These are phyloP conservation scores for Fraxinus ornus DNA, from an alignment of 305 asterid species.

Conservation along the genomic window DNA sequence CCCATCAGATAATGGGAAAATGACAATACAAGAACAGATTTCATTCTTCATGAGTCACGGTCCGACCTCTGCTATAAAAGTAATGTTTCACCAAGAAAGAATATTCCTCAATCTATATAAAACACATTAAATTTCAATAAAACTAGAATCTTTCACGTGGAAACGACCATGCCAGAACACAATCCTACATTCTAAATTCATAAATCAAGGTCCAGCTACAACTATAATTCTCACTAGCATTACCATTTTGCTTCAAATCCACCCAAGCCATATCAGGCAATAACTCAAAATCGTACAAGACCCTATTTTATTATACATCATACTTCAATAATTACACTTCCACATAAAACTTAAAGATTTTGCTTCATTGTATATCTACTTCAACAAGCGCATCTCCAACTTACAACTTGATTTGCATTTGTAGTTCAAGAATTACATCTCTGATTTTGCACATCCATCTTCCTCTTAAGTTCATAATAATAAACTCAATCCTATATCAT, in stretches of 20 bases:
- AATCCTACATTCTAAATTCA: background rate
- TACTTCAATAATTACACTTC: background rate
- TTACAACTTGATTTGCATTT: background rate
- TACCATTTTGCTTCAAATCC: background rate
- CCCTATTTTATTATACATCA: background rate
- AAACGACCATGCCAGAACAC: background rate
- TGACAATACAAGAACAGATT: background rate
- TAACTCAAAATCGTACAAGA: background rate
- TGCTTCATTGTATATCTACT: background rate
- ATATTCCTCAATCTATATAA: background rate
- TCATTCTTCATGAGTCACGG: background rate
- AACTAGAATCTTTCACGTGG: constrained; percentile 1
- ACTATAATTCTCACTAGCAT: background rate
- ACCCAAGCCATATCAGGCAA: background rate
- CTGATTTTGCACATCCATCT: constrained; percentile 7
- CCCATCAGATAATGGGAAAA: background rate
- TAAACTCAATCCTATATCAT: background rate
- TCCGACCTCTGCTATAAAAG: background rate
- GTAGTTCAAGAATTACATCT: constrained; percentile 3
- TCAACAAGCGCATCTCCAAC: background rate
- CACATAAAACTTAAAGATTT: background rate
- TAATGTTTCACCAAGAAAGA: background rate
- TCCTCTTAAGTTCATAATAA: constrained; percentile 1
- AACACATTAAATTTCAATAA: background rate
- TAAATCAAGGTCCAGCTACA: background rate